These are phyloP conservation scores for Cyclotella choctawhatcheeana DNA, from an alignment of 108 stramenopile species.

Conservation along the genomic window DNA sequence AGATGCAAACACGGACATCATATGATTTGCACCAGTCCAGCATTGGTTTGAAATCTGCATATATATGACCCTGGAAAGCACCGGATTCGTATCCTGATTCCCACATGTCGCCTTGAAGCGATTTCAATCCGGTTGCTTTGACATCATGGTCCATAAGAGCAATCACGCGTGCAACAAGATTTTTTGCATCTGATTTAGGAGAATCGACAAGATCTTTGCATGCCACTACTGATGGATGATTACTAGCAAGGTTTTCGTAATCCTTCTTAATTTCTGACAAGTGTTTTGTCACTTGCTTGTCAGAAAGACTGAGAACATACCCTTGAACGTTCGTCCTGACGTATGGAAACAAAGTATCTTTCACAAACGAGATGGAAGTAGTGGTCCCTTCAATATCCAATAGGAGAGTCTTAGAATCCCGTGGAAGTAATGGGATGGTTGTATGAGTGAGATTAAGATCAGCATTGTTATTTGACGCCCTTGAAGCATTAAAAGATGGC, in stretches of 20 bases:
- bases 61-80: constrained; percentile 81
- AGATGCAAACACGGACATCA: constrained; percentile 78
- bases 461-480: constrained; percentile 48
- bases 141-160: constrained; percentile 76
- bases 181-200: not conserved
- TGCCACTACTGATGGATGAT: constrained; percentile 37
- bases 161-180: constrained; percentile 36
- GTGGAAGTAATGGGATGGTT: constrained; percentile 67
- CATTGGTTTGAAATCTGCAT: constrained; percentile 77
- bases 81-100: constrained; percentile 74
- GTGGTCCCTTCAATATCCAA: constrained; percentile 96
- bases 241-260: constrained; percentile 11
- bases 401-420: constrained; percentile 78
- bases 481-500: constrained; percentile 63
- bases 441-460: constrained; percentile 55
- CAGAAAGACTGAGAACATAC: constrained; percentile 24
- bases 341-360: constrained; percentile 81
- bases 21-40: constrained; percentile 69
- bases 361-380: constrained; percentile 93
- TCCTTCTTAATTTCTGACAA: constrained; percentile 42
- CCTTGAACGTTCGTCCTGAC: constrained; percentile 59
- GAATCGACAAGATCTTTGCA: not conserved
- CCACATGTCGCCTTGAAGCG: constrained; percentile 92
- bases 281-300: constrained; percentile 8
- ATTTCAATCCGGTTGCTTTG: constrained; percentile 80